Conservation (phyloP, 202 grass and related monocot species). For the Musa balbisiana region DNA sequence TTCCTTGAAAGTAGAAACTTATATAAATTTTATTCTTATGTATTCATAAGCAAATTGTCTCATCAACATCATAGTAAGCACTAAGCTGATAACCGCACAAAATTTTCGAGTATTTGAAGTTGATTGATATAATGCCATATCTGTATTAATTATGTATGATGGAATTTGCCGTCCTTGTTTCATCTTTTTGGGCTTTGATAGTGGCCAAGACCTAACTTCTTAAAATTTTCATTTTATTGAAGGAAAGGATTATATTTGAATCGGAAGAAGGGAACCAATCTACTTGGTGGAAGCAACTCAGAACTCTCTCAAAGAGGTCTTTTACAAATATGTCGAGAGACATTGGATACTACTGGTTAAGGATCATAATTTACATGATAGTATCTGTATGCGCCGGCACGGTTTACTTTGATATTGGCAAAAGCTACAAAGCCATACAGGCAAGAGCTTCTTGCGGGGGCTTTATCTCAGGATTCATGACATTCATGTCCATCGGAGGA, state of each 20-base stretch:
- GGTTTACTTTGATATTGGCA: slow-evolving; percentile 78
- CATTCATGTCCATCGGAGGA: slow-evolving; percentile 97
- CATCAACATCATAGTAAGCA: too few species aligned
- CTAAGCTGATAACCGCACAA: too few species aligned
- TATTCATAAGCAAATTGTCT: too few species aligned
- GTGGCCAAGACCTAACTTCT: background rate
- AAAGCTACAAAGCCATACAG: slow-evolving; percentile 67
- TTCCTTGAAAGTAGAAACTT: background rate
- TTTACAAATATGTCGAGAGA: slow-evolving; percentile 5
- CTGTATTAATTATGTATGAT: too few species aligned
- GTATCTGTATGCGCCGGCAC: slow-evolving; percentile 73
- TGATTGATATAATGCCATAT: too few species aligned
- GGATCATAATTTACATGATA: slow-evolving; percentile 15
- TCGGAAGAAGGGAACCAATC: slow-evolving; percentile 65
- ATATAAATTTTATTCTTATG: background rate
- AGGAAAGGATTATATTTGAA: slow-evolving; percentile 64
- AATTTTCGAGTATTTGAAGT: too few species aligned
- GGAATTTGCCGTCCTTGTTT: too few species aligned
- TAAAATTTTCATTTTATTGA: background rate
- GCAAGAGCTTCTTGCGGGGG: slow-evolving; percentile 72
- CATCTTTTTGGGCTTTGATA: too few species aligned
- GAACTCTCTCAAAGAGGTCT: slow-evolving; percentile 43
- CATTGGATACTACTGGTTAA: slow-evolving; percentile 16
- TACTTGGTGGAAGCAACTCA: slow-evolving; percentile 77
- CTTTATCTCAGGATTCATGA: slow-evolving; percentile 91